A percentile compares a stretch with the other conserved stretches of the same genome.
phyloP scores from a whole-genome alignment of 2,329 filamentous ascomycete genomes.

The Parastagonospora nodorum region DNA sequence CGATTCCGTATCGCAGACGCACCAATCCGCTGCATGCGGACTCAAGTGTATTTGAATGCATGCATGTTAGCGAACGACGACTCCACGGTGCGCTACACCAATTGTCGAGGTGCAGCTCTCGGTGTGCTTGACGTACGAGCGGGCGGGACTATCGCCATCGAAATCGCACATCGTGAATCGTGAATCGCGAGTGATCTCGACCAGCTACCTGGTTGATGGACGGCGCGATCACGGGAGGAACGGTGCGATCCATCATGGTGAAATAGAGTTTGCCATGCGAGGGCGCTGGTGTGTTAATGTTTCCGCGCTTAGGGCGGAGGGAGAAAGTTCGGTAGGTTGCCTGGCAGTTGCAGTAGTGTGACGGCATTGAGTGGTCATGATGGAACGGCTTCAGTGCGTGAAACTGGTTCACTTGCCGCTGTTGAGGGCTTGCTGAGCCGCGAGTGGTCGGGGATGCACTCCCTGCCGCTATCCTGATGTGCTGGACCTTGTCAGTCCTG shows the following conservation, averaged over 20 bases:
- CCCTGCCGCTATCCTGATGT: not conserved
- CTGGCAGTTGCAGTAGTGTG: not conserved
- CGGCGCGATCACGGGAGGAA: not conserved
- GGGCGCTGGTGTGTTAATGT: too few species aligned
- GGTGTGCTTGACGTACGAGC: not conserved
- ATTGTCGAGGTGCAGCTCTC: not conserved
- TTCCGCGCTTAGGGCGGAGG: too few species aligned
- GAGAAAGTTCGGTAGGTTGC: too few species aligned
- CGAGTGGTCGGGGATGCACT: not conserved
- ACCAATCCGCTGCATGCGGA: conserved; percentile 1
- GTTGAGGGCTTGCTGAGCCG: not conserved
- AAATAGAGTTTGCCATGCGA: not conserved
- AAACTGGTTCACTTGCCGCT: not conserved
- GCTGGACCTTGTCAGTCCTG: not conserved
- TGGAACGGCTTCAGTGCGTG: not conserved
- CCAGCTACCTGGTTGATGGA: conserved; percentile 1
- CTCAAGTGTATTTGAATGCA: not conserved
- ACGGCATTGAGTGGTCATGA: not conserved
- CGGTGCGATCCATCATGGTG: not conserved
- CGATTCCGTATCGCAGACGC: not conserved
- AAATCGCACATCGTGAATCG: not conserved
- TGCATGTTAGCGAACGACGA: not conserved
- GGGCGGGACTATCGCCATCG: not conserved
- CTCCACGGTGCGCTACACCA: not conserved
- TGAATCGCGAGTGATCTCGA: conserved; percentile 1